Evolutionary conservation across 2,329 filamentous ascomycete genomes (phyloP).

Genomic region (Incumbomyces lentus): DNA sequence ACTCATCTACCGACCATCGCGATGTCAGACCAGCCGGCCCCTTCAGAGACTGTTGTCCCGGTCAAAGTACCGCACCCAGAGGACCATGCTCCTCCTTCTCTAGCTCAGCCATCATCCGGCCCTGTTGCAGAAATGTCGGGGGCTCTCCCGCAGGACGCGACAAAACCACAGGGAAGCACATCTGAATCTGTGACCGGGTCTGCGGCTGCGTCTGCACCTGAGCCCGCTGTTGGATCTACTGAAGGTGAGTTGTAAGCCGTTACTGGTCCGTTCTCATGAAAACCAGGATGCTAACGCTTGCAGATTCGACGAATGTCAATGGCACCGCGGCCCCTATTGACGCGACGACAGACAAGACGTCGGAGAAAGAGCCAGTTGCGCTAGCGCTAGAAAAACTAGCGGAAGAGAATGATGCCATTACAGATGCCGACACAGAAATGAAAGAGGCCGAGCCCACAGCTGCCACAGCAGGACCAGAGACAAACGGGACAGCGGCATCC

Average conservation of each 20-base stretch:
- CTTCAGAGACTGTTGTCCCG: constrained; percentile 13
- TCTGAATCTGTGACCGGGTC: neutral
- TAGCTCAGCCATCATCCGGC: constrained; percentile 18
- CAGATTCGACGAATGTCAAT: constrained; percentile 20
- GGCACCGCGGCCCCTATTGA: constrained; percentile 17
- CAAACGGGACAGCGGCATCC: constrained; percentile 41
- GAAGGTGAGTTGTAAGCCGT: constrained; percentile 25
- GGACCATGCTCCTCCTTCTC: constrained; percentile 15
- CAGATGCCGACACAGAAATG: constrained; percentile 15
- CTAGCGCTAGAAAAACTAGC: constrained; percentile 10
- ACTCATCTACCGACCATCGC: neutral
- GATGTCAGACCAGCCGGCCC: neutral
- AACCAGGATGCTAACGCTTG: constrained; percentile 14
- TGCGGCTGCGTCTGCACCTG: constrained; percentile 23
- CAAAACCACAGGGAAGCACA: neutral
- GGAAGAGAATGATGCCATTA: neutral
- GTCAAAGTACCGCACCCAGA: constrained; percentile 18
- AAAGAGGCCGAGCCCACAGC: constrained; percentile 21
- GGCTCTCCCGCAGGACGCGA: constrained; percentile 25
- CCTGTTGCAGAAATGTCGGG: constrained; percentile 18
- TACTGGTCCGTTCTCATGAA: constrained; percentile 11
- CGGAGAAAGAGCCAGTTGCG: constrained; percentile 15
- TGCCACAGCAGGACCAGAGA: constrained; percentile 29
- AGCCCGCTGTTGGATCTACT: constrained; percentile 24
- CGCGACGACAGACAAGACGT: constrained; percentile 24